A percentile compares a stretch with the other conserved stretches of the same genome.
Conservation (phyloP, 164 flowering plant species). For the Vitis rupestris region DNA sequence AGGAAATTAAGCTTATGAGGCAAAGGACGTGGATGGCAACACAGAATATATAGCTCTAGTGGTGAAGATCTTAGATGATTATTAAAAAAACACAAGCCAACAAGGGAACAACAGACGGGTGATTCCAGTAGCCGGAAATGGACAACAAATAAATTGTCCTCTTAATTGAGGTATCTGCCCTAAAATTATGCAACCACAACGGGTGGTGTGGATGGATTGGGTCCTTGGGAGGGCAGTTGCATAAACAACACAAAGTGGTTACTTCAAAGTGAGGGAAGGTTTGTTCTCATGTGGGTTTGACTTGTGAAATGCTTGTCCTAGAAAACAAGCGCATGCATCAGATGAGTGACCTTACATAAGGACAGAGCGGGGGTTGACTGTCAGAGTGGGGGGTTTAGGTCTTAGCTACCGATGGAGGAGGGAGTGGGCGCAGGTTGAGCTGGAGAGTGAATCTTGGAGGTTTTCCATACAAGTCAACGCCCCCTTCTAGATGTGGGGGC, state of each 20-base stretch:
- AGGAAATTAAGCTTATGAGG: too few species aligned
- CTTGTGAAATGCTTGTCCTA: slow-evolving; percentile 5
- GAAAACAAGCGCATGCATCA: background rate
- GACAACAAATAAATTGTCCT: background rate
- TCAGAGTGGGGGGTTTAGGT: slow-evolving; percentile 11
- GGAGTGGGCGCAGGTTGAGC: slow-evolving; percentile 15
- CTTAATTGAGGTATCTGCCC: background rate
- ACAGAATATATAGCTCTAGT: too few species aligned
- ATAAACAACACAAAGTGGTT: slow-evolving; percentile 10
- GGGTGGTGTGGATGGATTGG: too few species aligned
- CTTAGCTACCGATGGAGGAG: background rate
- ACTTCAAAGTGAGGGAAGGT: slow-evolving; percentile 29
- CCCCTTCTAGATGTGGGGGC: slow-evolving; percentile 15
- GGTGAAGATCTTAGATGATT: too few species aligned
- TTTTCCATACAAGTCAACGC: slow-evolving; percentile 19
- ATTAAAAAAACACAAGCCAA: too few species aligned
- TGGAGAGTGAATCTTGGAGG: slow-evolving; percentile 2
- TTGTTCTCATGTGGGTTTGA: slow-evolving; percentile 20
- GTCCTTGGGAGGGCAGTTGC: background rate
- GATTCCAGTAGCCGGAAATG: too few species aligned
- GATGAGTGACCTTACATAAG: background rate
- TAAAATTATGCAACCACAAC: background rate
- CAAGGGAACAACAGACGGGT: too few species aligned
- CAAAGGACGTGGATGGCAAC: too few species aligned
- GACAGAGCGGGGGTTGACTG: slow-evolving; percentile 17